phyloP scores from a whole-genome alignment of 2,329 filamentous ascomycete genomes.

The Sphaerulina vaccinii region DNA sequence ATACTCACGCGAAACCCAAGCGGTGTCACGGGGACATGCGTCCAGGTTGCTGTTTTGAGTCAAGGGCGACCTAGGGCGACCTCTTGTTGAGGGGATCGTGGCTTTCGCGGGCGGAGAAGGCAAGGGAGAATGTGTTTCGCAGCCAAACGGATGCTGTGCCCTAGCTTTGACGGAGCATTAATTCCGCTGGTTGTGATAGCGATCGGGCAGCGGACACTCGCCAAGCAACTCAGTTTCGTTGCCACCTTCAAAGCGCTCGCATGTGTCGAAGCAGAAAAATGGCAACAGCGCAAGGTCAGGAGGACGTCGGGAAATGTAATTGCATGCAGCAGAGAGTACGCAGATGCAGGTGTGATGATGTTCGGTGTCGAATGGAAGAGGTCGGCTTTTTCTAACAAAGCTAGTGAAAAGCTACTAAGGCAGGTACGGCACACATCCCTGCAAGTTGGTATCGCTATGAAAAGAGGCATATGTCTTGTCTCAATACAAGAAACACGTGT shows the following conservation, averaged over 20 bases:
- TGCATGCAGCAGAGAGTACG: no score
- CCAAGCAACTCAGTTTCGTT: constrained; percentile 17
- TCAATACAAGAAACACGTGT: no score
- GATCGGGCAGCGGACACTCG: constrained; percentile 13
- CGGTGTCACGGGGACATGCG: constrained; percentile 21
- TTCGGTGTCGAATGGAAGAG: background rate
- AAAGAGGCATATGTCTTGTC: background rate
- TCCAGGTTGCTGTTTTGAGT: constrained; percentile 16
- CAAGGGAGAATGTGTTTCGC: constrained; percentile 23
- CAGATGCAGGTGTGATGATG: constrained; percentile 3
- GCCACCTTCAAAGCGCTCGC: constrained; percentile 12
- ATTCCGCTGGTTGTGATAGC: constrained; percentile 12
- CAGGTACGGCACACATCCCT: constrained; percentile 6
- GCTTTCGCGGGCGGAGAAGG: constrained; percentile 17
- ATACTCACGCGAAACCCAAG: constrained; percentile 20
- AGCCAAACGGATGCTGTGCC: constrained; percentile 14
- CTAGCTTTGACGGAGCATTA: constrained; percentile 19
- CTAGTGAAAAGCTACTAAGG: constrained; percentile 3
- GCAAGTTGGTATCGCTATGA: background rate
- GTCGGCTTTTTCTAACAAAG: constrained; percentile 2
- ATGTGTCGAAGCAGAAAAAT: background rate
- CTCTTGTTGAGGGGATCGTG: constrained; percentile 16
- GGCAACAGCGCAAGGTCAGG: background rate
- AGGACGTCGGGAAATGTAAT: background rate
- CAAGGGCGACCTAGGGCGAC: constrained; percentile 22